Conservation (phyloP, 2,329 filamentous ascomycete species). For the Drechmeria coniospora region DNA sequence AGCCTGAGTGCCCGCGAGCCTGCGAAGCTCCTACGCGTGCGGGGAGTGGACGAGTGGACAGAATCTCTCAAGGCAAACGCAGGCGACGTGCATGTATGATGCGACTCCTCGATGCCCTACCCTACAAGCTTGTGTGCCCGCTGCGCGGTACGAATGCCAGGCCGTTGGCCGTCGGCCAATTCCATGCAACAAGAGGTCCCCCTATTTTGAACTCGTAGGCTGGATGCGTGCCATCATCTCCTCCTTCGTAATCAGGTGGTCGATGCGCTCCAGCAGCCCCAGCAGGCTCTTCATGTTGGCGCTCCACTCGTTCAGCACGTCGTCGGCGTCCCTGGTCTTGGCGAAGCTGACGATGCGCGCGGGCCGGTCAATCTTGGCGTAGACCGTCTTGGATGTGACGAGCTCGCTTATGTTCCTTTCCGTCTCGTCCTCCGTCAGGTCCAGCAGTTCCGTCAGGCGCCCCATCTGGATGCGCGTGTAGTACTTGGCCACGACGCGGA, state of each 20-base stretch:
- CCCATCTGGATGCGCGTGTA: slow-evolving; percentile 94
- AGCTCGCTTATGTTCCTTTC: slow-evolving; percentile 98
- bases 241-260: slow-evolving; percentile 98
- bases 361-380: slow-evolving; percentile 91
- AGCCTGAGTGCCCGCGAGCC: slow-evolving; percentile 3
- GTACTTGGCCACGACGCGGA: slow-evolving; percentile 94
- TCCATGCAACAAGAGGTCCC: no score
- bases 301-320: slow-evolving; percentile 96
- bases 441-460: slow-evolving; percentile 77
- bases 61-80: no score
- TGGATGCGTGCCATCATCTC: slow-evolving; percentile 99
- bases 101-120: slow-evolving; percentile 16
- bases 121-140: no score
- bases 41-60: no score
- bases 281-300: slow-evolving; percentile 92
- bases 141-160: no score
- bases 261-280: slow-evolving; percentile 75
- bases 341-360: slow-evolving; percentile 87
- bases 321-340: slow-evolving; percentile 86
- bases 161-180: no score
- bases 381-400: slow-evolving; percentile 94
- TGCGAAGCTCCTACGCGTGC: no score
- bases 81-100: slow-evolving; percentile 13
- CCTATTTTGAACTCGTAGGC: slow-evolving; percentile 33
- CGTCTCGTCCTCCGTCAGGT: slow-evolving; percentile 87